Conservation (phyloP, 1,139 yeast species). For the Kluyveromyces sp. region DNA sequence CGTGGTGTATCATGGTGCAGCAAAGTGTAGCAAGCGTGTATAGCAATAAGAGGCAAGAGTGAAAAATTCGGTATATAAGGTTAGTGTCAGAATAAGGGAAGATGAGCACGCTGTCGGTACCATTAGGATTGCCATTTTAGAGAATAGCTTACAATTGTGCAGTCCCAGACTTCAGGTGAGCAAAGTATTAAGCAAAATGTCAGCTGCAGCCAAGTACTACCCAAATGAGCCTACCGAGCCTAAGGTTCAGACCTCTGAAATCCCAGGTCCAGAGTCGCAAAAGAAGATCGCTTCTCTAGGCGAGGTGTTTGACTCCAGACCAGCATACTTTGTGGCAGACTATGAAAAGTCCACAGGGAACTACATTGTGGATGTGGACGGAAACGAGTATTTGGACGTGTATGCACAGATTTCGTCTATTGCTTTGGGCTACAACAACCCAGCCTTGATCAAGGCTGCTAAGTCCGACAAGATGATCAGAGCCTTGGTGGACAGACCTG, state of each 20-base stretch:
- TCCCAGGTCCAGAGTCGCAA: conserved; percentile 58
- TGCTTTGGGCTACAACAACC: conserved; percentile 70
- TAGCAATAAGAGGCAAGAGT: no score
- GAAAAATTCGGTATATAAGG: no score
- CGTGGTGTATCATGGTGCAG: no score
- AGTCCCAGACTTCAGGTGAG: no score
- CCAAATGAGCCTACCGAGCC: conserved; percentile 55
- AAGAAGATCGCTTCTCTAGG: conserved; percentile 45
- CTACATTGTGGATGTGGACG: conserved; percentile 66
- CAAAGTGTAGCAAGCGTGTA: no score
- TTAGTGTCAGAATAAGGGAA: no score
- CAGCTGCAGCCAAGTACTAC: conserved; percentile 47
- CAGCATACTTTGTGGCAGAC: conserved; percentile 64
- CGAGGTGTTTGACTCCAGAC: conserved; percentile 55
- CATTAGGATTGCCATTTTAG: no score
- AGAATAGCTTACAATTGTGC: no score
- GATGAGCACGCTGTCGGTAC: no score
- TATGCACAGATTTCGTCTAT: conserved; percentile 72
- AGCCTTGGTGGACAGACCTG: conserved; percentile 67
- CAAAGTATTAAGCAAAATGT: conserved; percentile 23
- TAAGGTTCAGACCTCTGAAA: conserved; percentile 36
- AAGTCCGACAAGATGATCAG: conserved; percentile 58
- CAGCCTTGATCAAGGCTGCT: conserved; percentile 56
- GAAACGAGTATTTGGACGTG: conserved; percentile 55
- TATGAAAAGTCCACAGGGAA: conserved; percentile 62